Base-by-base conservation (phyloP, 2,329 filamentous ascomycete species). In the Fusarium bactridioides region DNA sequence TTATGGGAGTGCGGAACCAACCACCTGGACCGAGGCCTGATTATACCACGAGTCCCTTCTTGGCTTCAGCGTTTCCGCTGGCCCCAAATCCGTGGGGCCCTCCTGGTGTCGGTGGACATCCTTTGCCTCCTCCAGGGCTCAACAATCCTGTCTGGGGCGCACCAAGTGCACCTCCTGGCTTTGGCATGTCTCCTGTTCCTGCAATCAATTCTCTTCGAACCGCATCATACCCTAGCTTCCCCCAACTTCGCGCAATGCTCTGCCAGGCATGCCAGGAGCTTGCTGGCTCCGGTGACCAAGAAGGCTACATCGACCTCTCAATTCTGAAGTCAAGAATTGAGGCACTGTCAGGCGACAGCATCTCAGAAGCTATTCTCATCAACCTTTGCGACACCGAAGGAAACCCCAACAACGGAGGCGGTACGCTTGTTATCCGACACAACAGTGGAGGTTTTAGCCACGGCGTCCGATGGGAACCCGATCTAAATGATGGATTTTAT, bases 331-430 rank as follows among this genome's bases (percentile, higher is more conserved):
- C 91, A 15, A 87, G 89, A 61, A 86, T 93, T 35, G 90, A 91
- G 60, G 86, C 86, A 60, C 88, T 91, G 64, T 77, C 78, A 11
- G 80, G 79, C n/a, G 81, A 82, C 18, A 77, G 54, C 57, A 77
- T 82, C 37, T 76, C 85, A 72, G 80, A 90, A 85, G 78, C 86
- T 31, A 95, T 98, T 77, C 86, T 98, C 75, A 86, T 95, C 43
- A 90, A 93, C 64, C 92, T 97, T 65, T 96, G 93, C 80, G 95
- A 98, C 77, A 97, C 95, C 2, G 94, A 97, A 79, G 96, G 96
- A 64, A 97, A 92, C 76, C 80, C 85, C 5, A 90, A 91, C 66
- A 98, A 98, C 77, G 96, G 96, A 50, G 95, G 95, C 48, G 96
- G 96, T n/a, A 92, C 88, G 31, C 97, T 99, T 78, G 90, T 93